A percentile compares a stretch with the other conserved stretches of the same genome.
Conservation (phyloP, 495 filamentous ascomycete genomes). For the Pseudevernia furfuracea region DNA sequence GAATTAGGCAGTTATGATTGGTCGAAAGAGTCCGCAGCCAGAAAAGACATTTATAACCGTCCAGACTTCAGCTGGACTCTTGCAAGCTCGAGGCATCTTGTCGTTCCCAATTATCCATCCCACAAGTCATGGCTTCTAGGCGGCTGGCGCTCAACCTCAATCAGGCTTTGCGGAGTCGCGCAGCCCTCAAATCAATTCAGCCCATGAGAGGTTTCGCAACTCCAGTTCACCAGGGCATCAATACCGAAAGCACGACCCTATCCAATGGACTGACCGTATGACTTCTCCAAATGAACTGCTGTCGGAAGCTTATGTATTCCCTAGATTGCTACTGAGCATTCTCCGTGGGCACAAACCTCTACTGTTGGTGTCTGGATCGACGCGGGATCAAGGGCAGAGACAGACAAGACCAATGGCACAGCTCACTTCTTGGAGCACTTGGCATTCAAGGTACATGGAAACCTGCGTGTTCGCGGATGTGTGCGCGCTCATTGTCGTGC, state of each 20-base stretch:
- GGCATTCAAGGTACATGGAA: constrained; percentile 80
- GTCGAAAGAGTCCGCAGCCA: constrained; percentile 17
- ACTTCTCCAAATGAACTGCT: constrained; percentile 2
- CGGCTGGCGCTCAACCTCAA: constrained; percentile 84
- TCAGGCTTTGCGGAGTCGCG: constrained; percentile 74
- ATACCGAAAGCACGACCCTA: constrained; percentile 89
- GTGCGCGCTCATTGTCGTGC: constrained; percentile 25
- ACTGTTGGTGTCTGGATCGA: constrained; percentile 99
- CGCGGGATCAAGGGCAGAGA: constrained; percentile 95
- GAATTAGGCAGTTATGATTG: constrained; percentile 3
- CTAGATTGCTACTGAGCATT: constrained; percentile 95
- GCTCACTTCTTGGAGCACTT: constrained; percentile 99
- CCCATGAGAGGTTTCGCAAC: constrained; percentile 76
- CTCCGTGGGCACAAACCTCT: constrained; percentile 95
- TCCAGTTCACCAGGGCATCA: constrained; percentile 62
- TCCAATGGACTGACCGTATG: constrained; percentile 95
- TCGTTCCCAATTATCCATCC: background rate
- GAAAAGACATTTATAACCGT: background rate
- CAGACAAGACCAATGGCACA: constrained; percentile 95
- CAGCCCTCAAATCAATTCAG: constrained; percentile 63
- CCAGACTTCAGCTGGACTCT: background rate
- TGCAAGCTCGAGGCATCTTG: background rate
- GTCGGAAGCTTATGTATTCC: constrained; percentile 35
- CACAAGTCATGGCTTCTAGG: constrained; percentile 78
- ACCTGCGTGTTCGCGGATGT: constrained; percentile 21